These are phyloP conservation scores for Phlyctochytrium bullatum DNA, from an alignment of 192 early-diverging fungal species.

Conservation along the genomic window DNA sequence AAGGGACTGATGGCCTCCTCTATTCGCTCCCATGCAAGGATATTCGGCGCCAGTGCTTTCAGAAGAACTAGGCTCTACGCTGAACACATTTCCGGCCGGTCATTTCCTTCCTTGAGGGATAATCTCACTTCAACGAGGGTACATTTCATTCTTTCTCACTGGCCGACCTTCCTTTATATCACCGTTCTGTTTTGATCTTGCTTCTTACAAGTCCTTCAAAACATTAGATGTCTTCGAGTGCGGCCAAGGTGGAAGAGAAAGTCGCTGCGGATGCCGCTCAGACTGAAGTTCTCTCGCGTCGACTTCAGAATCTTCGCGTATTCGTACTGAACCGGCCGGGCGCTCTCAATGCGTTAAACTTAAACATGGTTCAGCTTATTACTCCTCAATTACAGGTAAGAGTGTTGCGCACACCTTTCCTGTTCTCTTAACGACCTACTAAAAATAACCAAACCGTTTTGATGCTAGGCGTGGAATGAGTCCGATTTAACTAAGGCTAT, in stretches of 20 bases:
- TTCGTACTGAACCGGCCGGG: slow-evolving; percentile 63
- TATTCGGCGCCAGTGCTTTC: too few species aligned
- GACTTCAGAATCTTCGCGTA: slow-evolving; percentile 37
- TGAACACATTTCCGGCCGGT: too few species aligned
- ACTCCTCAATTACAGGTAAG: slow-evolving; percentile 71
- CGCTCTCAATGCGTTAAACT: slow-evolving; percentile 81
- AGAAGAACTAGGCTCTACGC: too few species aligned
- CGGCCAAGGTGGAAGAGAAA: not conserved
- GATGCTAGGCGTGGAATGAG: slow-evolving; percentile 74
- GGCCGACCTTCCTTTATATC: too few species aligned
- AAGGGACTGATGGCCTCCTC: too few species aligned
- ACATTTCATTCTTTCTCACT: too few species aligned
- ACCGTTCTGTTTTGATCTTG: too few species aligned
- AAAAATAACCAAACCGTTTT: not conserved
- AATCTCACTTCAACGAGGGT: too few species aligned
- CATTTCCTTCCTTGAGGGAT: too few species aligned
- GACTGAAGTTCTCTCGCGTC: slow-evolving; percentile 36
- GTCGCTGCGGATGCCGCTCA: not conserved
- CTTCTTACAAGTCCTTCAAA: too few species aligned
- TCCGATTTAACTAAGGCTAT: slow-evolving; percentile 87
- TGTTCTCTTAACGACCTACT: not conserved
- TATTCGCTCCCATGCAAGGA: too few species aligned
- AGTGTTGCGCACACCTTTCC: slow-evolving; percentile 1
- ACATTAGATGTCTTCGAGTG: not conserved
- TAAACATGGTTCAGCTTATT: slow-evolving; percentile 81